Conservation (phyloP, 2,329 filamentous ascomycete species). For the Allantophomopsis cytisporea region DNA sequence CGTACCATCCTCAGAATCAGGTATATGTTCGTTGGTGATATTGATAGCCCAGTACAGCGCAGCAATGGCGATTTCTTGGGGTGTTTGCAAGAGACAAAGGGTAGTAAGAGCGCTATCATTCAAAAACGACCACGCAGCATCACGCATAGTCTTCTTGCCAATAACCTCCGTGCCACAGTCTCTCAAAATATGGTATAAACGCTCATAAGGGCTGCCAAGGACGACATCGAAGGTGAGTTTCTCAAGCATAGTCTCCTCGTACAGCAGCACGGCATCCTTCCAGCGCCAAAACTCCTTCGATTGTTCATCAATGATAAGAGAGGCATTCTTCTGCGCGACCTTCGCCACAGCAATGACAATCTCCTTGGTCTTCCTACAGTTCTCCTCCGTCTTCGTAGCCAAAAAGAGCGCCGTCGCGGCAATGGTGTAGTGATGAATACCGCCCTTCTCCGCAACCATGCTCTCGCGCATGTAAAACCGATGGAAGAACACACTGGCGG, state of each 20-base stretch:
- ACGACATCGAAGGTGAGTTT: constrained; percentile 88
- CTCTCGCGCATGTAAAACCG: constrained; percentile 87
- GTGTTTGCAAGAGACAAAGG: constrained; percentile 68
- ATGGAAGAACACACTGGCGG: constrained; percentile 89
- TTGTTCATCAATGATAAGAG: constrained; percentile 86
- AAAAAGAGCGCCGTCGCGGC: constrained; percentile 87
- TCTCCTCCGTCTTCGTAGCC: constrained; percentile 95
- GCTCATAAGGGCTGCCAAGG: constrained; percentile 75
- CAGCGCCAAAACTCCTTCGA: constrained; percentile 98
- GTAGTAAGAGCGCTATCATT: constrained; percentile 82
- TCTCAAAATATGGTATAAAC: constrained; percentile 69
- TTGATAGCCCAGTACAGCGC: constrained; percentile 79
- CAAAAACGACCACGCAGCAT: constrained; percentile 85
- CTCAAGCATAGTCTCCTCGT: constrained; percentile 88
- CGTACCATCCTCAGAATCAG: constrained; percentile 57
- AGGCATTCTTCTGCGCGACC: constrained; percentile 87
- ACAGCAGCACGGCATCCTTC: constrained; percentile 84
- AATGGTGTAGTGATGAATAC: constrained; percentile 83
- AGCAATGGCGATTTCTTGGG: constrained; percentile 70
- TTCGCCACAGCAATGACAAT: constrained; percentile 88
- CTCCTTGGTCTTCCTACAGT: constrained; percentile 89
- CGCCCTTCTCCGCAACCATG: constrained; percentile 61
- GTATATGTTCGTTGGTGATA: constrained; percentile 58
- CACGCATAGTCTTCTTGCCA: constrained; percentile 69
- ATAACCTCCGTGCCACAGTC: constrained; percentile 33